Base-by-base conservation (phyloP, 2,329 filamentous ascomycete genomes). In the Talaromyces pinophilus region DNA sequence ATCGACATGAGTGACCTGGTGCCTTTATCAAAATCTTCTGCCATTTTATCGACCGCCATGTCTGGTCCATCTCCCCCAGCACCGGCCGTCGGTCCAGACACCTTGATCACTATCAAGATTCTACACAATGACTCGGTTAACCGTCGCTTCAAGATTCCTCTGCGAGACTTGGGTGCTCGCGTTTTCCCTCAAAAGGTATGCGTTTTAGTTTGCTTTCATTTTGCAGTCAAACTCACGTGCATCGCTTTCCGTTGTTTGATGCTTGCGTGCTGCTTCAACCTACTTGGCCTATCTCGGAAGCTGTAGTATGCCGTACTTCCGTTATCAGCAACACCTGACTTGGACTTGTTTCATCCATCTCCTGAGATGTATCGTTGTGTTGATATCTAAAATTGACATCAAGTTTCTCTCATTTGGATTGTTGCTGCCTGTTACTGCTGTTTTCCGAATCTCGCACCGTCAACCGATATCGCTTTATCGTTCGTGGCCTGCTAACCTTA, bases 131-230 rank as follows among this genome's bases (percentile, higher is more conserved):
- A 92, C 67, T 83, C 81, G 74, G 22, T 65, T 33, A 90, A 89
- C 74, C 89, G 91, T 74, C 91, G 93, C 73, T 91, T 96, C 83
- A 97, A 96, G 86, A 86, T 98, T 70, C 90, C 92, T 65, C 86
- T 98, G 75, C 88, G 89, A 76, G 94, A 98, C 72, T 88, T 98
- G 65, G 88, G 87, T 69, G 87, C 90, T 60, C 83, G 82, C 70
- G 85, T 88, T 57, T 87, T 99, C 46, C 92, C 93, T 72, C 84
- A 88, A 74, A 96, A 94, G 87, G 95, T 98, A 86, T 77, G 90
- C 86, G 10, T 40, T 59, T 44, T 30, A 71, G 4, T 35, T 28
- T 5, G 28, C 19, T 40, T 6, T 19, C 22, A 25, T 17, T 30
- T 28, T 52, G 22, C 48, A 17, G 22, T 52, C 48, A 17, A 17